Conservation (phyloP, 331 rosid genomes). For the Malus hybrid region DNA sequence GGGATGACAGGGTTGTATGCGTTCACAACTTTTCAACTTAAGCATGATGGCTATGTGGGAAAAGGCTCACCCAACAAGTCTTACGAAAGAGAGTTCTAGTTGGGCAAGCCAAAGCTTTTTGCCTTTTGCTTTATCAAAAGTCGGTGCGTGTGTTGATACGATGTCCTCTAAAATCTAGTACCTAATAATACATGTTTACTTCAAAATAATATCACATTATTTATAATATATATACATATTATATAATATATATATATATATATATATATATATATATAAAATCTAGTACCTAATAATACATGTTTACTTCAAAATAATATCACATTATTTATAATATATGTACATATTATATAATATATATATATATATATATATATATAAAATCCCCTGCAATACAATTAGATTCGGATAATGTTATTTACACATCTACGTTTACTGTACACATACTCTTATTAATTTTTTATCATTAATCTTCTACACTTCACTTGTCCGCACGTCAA, state of each 20-base stretch:
- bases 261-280: no score
- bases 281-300: neutral
- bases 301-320: neutral
- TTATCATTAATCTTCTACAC: no score
- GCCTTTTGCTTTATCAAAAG: slow-evolving; percentile 28
- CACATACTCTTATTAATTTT: no score
- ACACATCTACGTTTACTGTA: no score
- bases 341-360: no score
- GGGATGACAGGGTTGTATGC: slow-evolving; percentile 33
- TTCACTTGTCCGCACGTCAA: rapidly evolving
- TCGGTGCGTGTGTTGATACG: slow-evolving; percentile 49
- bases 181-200: neutral
- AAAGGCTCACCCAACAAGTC: slow-evolving; percentile 23
- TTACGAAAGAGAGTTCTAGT: slow-evolving; percentile 46
- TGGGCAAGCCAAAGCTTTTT: slow-evolving; percentile 35
- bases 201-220: neutral
- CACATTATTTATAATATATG: neutral
- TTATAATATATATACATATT: no score
- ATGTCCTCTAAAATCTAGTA: neutral
- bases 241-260: no score
- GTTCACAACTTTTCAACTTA: slow-evolving; percentile 40
- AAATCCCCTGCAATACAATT: no score
- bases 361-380: no score
- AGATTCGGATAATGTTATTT: no score
- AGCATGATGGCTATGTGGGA: slow-evolving; percentile 37